Percentiles rank a stretch among this genome's conserved stretches.
Evolutionary conservation across 148 eudicot genomes (phyloP).

Genomic region (Oxyria digyna): DNA sequence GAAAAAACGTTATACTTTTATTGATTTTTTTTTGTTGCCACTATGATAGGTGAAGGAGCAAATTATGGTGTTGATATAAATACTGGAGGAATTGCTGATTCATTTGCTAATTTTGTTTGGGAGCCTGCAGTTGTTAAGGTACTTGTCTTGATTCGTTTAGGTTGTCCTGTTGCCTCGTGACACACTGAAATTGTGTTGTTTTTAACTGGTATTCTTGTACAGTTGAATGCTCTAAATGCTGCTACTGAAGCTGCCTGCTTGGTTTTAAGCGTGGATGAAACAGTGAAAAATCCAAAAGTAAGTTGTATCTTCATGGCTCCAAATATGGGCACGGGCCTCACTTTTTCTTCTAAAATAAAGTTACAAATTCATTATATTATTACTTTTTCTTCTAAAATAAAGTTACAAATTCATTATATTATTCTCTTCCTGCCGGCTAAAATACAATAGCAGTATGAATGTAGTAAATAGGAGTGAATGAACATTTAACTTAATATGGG

Average conservation of each 20-base stretch:
- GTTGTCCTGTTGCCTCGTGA: background rate
- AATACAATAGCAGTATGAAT: too few relatives aligned
- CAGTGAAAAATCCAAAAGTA: conserved; percentile 95
- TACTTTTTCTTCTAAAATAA: too few relatives aligned
- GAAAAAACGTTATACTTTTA: background rate
- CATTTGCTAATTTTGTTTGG: conserved; percentile 89
- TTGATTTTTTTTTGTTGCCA: background rate
- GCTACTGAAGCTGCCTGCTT: conserved; percentile 98
- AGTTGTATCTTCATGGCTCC: background rate
- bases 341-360: too few relatives aligned
- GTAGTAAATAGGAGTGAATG: background rate
- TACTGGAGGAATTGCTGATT: conserved; percentile 92
- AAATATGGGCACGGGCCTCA: background rate
- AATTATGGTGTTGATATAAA: conserved; percentile 82
- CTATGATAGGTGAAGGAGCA: conserved; percentile 77
- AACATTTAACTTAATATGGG: background rate
- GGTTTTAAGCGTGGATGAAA: conserved; percentile 78
- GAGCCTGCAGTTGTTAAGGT: conserved; percentile 98
- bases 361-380: too few relatives aligned
- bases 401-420: too few relatives aligned
- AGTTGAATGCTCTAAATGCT: conserved; percentile 94
- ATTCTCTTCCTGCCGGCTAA: background rate
- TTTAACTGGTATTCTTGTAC: conserved; percentile 2
- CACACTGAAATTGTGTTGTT: background rate
- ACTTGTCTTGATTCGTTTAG: background rate